These are phyloP conservation scores for Corymbia maculata DNA, from an alignment of 345 rosid genomes.

Conservation along the genomic window DNA sequence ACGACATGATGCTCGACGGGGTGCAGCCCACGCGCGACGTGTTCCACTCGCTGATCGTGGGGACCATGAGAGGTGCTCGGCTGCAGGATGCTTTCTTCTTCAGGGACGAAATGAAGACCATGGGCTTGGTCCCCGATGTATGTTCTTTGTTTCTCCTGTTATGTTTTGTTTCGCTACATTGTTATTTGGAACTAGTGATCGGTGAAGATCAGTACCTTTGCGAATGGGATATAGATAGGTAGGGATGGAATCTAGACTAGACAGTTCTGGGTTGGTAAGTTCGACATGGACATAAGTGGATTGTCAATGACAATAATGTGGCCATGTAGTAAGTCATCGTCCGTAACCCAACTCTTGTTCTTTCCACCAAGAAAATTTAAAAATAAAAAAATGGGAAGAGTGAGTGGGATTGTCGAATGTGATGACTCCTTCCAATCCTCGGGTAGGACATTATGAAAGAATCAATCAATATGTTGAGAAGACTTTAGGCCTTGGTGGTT, in stretches of 20 bases:
- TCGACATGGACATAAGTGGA: neutral
- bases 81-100: conserved; percentile 79
- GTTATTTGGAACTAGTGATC: neutral
- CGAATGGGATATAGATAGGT: neutral
- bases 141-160: neutral
- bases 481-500: neutral
- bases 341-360: neutral
- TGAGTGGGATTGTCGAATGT: neutral
- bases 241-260: neutral
- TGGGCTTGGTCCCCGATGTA: conserved; percentile 94
- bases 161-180: neutral
- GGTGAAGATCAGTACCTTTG: neutral
- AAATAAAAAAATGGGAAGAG: neutral
- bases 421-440: neutral
- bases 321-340: neutral
- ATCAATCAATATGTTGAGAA: neutral
- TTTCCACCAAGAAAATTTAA: neutral
- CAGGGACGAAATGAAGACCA: conserved; percentile 77
- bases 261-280: neutral
- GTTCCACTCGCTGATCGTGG: conserved; percentile 70
- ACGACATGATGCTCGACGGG: conserved; percentile 91
- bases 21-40: conserved; percentile 76
- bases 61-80: conserved; percentile 85
- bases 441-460: neutral
- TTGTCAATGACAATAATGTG: neutral